Conservation (phyloP, 176 grass and related monocot species). For the Triticum dicoccoides region DNA sequence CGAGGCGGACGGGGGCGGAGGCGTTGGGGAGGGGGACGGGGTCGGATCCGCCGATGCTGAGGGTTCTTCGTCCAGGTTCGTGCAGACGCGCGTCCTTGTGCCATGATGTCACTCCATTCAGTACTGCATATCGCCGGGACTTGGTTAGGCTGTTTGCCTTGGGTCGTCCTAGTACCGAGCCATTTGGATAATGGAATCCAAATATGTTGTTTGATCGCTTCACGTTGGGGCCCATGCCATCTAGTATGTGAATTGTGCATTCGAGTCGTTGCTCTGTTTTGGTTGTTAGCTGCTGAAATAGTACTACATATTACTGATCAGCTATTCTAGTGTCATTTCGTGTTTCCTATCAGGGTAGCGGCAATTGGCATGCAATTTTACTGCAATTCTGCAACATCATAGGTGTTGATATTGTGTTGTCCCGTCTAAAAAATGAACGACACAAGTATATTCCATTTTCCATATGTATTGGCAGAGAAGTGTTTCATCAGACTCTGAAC, state of each 20-base stretch:
- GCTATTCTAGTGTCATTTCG: not conserved
- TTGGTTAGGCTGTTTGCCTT: not conserved
- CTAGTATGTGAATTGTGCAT: not conserved
- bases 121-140: not conserved
- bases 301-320: not conserved
- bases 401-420: not conserved
- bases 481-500: not conserved
- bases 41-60: constrained; percentile 46
- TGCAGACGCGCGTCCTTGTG: not conserved
- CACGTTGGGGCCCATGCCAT: not conserved
- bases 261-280: not conserved
- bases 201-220: not conserved
- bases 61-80: constrained; percentile 70
- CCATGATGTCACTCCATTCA: not conserved
- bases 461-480: not conserved
- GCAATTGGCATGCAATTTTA: not conserved
- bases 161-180: not conserved
- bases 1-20: constrained; percentile 19
- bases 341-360: not conserved
- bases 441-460: not conserved
- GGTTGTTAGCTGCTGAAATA: not conserved
- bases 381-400: constrained; percentile 12
- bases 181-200: not conserved
- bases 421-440: not conserved
- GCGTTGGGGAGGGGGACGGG: constrained; percentile 35